phyloP scores from a whole-genome alignment of 352 stramenopile genomes.

The Aphanomyces euteiches region DNA sequence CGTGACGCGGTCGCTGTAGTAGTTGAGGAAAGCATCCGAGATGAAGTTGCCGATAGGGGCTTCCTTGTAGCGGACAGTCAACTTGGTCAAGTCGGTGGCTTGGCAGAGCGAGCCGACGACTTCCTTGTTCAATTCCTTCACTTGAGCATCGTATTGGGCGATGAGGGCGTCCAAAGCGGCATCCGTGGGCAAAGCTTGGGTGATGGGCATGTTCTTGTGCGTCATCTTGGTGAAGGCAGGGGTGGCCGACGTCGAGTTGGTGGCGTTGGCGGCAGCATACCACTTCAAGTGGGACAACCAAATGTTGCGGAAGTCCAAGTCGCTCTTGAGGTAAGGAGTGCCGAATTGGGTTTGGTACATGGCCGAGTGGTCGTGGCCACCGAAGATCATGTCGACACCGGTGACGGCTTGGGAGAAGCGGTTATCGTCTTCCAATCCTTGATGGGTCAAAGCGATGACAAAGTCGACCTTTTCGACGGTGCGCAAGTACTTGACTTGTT shows the following conservation, averaged over 20 bases:
- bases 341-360: constrained; percentile 73
- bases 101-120: constrained; percentile 55
- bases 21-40: constrained; percentile 44
- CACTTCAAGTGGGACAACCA: constrained; percentile 61
- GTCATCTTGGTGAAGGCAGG: constrained; percentile 44
- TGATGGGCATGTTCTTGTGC: constrained; percentile 52
- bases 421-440: constrained; percentile 67
- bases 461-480: constrained; percentile 52
- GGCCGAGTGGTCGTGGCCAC: constrained; percentile 64
- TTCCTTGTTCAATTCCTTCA: constrained; percentile 44
- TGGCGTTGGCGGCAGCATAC: constrained; percentile 43
- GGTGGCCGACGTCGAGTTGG: constrained; percentile 39
- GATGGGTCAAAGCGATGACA: constrained; percentile 70
- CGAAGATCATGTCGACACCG: constrained; percentile 64
- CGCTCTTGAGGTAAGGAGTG: constrained; percentile 68
- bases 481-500: constrained; percentile 46
- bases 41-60: constrained; percentile 56
- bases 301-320: constrained; percentile 68
- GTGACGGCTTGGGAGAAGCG: constrained; percentile 58
- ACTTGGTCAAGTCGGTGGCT: constrained; percentile 49
- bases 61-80: constrained; percentile 49
- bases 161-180: constrained; percentile 49
- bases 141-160: constrained; percentile 41
- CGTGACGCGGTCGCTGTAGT: constrained; percentile 43
- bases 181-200: constrained; percentile 56